phyloP scores from a whole-genome alignment of 192 early-diverging fungal species.

The Obelidium mucronatum region DNA sequence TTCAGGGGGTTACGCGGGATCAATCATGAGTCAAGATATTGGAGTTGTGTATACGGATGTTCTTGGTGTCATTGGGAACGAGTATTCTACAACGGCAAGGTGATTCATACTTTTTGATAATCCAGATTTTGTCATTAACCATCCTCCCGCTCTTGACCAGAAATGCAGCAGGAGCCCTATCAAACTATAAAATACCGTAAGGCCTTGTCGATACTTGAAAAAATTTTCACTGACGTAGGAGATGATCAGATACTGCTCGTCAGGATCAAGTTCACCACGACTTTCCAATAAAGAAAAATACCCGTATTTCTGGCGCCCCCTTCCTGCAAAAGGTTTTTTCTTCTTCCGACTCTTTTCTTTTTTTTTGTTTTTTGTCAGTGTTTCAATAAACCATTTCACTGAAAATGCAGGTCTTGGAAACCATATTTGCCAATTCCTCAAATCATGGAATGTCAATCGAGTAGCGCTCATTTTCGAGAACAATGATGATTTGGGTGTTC shows the following conservation, averaged over 20 bases:
- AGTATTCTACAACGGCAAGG: constrained; percentile 1
- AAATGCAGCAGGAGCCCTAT: background rate
- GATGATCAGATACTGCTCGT: too few species aligned
- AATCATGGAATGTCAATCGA: background rate
- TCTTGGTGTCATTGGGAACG: background rate
- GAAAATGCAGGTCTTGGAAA: too few species aligned
- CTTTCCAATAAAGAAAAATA: constrained; percentile 3
- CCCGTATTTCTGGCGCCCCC: background rate
- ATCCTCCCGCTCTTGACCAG: too few species aligned
- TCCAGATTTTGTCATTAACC: too few species aligned
- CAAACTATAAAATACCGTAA: background rate
- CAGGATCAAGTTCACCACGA: background rate
- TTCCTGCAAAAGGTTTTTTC: background rate
- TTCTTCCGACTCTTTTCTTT: too few species aligned
- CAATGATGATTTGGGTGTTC: background rate
- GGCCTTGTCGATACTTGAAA: too few species aligned
- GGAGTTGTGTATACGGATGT: background rate
- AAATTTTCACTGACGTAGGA: too few species aligned
- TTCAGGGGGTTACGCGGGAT: background rate
- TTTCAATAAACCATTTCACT: too few species aligned
- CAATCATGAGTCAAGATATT: background rate
- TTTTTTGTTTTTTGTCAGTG: too few species aligned
- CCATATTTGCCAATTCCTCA: background rate
- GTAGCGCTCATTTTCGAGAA: background rate
- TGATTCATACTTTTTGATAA: too few species aligned